Conservation (phyloP, 805 yeast genomes). For the Nakazawaea peltata region DNA sequence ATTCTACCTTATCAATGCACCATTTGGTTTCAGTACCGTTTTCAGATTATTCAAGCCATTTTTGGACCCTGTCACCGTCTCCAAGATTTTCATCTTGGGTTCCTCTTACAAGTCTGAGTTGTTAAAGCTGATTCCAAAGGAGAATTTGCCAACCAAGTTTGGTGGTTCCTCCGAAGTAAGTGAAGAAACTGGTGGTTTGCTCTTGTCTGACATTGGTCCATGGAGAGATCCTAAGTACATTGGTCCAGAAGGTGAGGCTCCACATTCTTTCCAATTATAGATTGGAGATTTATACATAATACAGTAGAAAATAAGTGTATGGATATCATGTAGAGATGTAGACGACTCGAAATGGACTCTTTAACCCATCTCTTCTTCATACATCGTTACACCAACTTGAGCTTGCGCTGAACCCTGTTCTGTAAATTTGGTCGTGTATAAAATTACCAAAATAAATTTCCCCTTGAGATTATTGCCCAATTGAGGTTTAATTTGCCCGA, state of each 20-base stretch:
- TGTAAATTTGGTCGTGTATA: too few species aligned
- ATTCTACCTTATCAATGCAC: conserved; percentile 92
- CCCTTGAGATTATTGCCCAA: too few species aligned
- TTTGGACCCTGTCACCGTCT: conserved; percentile 94
- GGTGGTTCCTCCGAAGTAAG: conserved; percentile 73
- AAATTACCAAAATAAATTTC: too few species aligned
- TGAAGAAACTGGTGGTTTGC: conserved; percentile 71
- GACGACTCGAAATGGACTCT: too few species aligned
- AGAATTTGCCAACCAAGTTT: conserved; percentile 83
- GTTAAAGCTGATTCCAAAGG: conserved; percentile 86
- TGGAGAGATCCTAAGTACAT: conserved; percentile 88
- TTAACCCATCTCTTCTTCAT: too few species aligned
- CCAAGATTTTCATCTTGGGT: conserved; percentile 86
- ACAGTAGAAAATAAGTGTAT: too few species aligned
- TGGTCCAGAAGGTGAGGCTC: conserved; percentile 96
- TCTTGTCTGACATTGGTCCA: conserved; percentile 88
- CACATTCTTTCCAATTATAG: conserved; percentile 36
- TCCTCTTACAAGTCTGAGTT: conserved; percentile 72
- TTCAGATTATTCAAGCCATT: conserved; percentile 88
- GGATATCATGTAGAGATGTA: too few species aligned
- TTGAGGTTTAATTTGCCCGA: too few species aligned
- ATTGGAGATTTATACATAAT: too few species aligned
- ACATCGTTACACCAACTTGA: too few species aligned
- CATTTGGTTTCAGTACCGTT: conserved; percentile 94
- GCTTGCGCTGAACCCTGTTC: too few species aligned